phyloP scores from a whole-genome alignment of 805 yeast species.

The Metschnikowia amazonensis region DNA sequence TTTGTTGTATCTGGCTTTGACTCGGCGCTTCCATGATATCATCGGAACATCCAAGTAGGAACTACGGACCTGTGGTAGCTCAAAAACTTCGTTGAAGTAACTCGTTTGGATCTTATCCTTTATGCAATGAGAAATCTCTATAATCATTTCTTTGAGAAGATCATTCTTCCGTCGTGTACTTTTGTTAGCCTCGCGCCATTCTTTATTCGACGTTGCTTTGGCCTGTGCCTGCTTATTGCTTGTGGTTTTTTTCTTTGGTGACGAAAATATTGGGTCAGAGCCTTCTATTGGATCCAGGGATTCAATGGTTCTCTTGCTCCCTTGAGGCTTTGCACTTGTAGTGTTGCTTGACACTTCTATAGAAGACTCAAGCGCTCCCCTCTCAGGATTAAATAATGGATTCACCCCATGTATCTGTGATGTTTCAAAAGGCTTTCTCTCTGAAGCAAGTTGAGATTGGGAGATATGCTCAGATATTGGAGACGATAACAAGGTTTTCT shows the following conservation, averaged over 20 bases:
- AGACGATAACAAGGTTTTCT: slow-evolving; percentile 9
- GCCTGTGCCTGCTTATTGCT: not conserved
- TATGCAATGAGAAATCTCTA: slow-evolving; percentile 35
- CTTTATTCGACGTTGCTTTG: slow-evolving; percentile 20
- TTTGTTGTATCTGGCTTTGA: slow-evolving; percentile 46
- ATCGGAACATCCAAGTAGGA: slow-evolving; percentile 35
- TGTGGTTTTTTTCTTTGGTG: slow-evolving; percentile 6
- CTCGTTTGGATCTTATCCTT: slow-evolving; percentile 26
- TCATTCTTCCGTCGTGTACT: slow-evolving; percentile 46
- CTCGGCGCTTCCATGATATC: slow-evolving; percentile 50
- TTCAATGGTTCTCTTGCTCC: not conserved
- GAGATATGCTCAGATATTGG: slow-evolving; percentile 8
- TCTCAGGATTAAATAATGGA: not conserved
- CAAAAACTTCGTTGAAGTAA: slow-evolving; percentile 17
- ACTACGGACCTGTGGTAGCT: slow-evolving; percentile 22
- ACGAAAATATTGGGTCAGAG: slow-evolving; percentile 8
- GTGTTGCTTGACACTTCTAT: not conserved
- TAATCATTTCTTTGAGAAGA: slow-evolving; percentile 46
- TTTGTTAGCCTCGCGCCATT: slow-evolving; percentile 34
- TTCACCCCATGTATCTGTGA: too few species aligned
- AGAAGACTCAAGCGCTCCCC: not conserved
- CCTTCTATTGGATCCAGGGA: slow-evolving; percentile 1
- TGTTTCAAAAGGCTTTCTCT: not conserved
- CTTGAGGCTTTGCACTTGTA: not conserved
- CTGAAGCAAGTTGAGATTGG: not conserved